Conservation (phyloP, 2,329 filamentous ascomycete species). For the Conoideocrella luteorostrata region DNA sequence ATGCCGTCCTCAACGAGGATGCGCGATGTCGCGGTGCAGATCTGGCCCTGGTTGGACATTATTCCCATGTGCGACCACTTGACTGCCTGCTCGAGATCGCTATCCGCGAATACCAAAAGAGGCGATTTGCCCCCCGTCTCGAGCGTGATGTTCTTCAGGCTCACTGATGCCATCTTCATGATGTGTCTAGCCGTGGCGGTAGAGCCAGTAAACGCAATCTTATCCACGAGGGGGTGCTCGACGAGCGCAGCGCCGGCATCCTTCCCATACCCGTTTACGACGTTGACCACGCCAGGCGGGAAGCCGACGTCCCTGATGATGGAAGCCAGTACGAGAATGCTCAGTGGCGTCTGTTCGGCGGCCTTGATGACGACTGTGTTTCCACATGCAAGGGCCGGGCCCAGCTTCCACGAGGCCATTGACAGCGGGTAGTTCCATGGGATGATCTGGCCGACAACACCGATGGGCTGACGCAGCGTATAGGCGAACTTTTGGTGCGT, state of each 20-base stretch:
- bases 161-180: slow-evolving; percentile 67
- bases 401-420: slow-evolving; percentile 61
- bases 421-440: slow-evolving; percentile 63
- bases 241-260: slow-evolving; percentile 64
- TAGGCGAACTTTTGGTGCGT: slow-evolving; percentile 65
- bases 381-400: slow-evolving; percentile 60
- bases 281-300: slow-evolving; percentile 70
- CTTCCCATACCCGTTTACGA: slow-evolving; percentile 64
- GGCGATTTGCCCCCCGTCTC: slow-evolving; percentile 64
- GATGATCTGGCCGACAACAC: slow-evolving; percentile 69
- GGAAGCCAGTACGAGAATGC: slow-evolving; percentile 57
- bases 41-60: slow-evolving; percentile 57
- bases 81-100: slow-evolving; percentile 60
- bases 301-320: slow-evolving; percentile 69
- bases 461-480: slow-evolving; percentile 66
- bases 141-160: slow-evolving; percentile 59
- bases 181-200: slow-evolving; percentile 66
- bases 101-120: slow-evolving; percentile 58
- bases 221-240: slow-evolving; percentile 62
- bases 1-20: slow-evolving; percentile 54
- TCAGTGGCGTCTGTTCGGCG: slow-evolving; percentile 61
- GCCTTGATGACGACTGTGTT: slow-evolving; percentile 61
- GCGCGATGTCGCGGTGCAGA: slow-evolving; percentile 59
- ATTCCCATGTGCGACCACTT: slow-evolving; percentile 48
- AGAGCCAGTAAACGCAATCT: slow-evolving; percentile 73